A percentile compares a stretch with the other conserved stretches of the same genome.
phyloP scores from a whole-genome alignment of 2,329 filamentous ascomycete genomes.

The Keithomyces neogunnii region DNA sequence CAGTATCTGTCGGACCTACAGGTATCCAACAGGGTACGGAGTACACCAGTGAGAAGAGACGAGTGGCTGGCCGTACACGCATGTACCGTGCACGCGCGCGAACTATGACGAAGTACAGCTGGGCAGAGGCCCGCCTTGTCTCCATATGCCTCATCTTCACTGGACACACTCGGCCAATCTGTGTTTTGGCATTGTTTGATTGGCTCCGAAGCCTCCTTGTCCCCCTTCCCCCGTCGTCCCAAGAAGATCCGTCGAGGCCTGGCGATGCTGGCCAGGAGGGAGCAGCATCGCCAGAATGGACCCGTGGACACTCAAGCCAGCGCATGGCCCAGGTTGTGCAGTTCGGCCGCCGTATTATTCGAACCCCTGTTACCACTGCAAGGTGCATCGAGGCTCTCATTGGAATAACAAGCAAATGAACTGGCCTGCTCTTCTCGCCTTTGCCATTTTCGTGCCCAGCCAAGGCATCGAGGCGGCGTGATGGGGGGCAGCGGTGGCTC shows the following conservation, averaged over 20 bases:
- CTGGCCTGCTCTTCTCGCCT: not conserved
- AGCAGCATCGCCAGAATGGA: not conserved
- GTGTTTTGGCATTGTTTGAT: conserved; percentile 1
- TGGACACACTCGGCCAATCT: not conserved
- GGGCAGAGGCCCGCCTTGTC: not conserved
- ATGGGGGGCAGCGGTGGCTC: not conserved
- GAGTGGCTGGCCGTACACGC: too few relatives aligned
- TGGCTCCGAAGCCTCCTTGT: not conserved
- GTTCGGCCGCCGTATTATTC: not conserved
- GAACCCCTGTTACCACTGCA: not conserved
- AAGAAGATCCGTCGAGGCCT: not conserved
- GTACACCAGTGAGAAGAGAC: too few relatives aligned
- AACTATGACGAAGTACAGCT: conserved; percentile 2
- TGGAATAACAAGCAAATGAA: not conserved
- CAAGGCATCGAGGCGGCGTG: not conserved
- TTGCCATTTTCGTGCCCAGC: not conserved
- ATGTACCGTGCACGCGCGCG: not conserved
- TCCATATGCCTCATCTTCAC: not conserved
- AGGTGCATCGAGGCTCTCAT: not conserved
- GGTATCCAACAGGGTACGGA: not conserved
- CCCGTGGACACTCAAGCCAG: not conserved
- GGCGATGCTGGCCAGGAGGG: not conserved
- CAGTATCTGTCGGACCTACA: not conserved
- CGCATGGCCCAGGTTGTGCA: not conserved
- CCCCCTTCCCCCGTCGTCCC: not conserved